Base-by-base conservation (phyloP, 2,329 filamentous ascomycete genomes). In the Fusarium phyllophilum region DNA sequence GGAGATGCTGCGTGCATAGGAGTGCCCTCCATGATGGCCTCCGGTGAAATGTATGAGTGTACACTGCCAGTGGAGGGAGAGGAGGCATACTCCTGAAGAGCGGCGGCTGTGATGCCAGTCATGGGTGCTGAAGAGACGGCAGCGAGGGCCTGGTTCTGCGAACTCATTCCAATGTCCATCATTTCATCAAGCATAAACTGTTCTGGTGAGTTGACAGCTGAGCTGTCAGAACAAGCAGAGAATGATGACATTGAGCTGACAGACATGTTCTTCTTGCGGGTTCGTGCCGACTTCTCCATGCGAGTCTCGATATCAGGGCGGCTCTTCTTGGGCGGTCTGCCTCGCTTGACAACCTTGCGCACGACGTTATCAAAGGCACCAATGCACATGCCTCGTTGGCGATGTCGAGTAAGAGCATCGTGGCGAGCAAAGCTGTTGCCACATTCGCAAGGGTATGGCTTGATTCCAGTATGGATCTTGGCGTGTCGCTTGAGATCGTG, bases 401-500 rank as follows among this genome's bases (percentile, higher is more conserved):
- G 91, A 81, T 99, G 96, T 63, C 96, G 90, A 29, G 96, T 98
- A 60, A 99, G 88, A 22, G 96, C 96, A 81, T 99, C 96, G 79
- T 98, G 96, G 64, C 96, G 91, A 39, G 96, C 96, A 81, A 99
- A 99, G 75, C 92, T 94, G 83, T 97, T 97, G 65, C 96, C 95
- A 81, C 96, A 99, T 72, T 94, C 91, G 84, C 96, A 99, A 51
- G 94, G 93, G 81, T 98, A 97, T 9, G 96, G 95, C 85, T 98
- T 98, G 84, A 97, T 92, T 56, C 95, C 95, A 3, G 94, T 97
- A 84, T 99, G 96, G 66, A 98, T 99, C 85, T 98, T 98, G 76
- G 95, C 93, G 81, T 99, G 96, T 69, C 96, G 91, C 86, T 98
- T 99, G 70, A 98, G 90, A 82, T 99, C 96, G 81, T 99, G 96